These are phyloP conservation scores for Pinus tabuliformis DNA, from an alignment of 75 land plant species.

Conservation along the genomic window DNA sequence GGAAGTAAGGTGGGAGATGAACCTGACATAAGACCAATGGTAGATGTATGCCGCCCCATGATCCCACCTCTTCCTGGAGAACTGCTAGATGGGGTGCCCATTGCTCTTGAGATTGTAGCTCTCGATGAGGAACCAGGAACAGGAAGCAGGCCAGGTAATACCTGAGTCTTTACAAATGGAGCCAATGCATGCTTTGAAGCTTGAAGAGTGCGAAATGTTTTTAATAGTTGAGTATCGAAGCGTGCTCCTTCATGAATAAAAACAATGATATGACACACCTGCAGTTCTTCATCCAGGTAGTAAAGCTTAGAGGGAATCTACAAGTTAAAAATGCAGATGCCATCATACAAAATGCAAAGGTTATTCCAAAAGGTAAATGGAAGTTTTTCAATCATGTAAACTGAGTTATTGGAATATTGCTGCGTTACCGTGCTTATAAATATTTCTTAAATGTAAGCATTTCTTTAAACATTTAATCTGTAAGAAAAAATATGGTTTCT, in stretches of 20 bases:
- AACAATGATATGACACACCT: constrained; percentile 92
- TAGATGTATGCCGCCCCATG: constrained; percentile 54
- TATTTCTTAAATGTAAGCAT: background rate
- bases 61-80: constrained; percentile 48
- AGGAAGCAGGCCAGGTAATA: constrained; percentile 38
- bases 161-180: constrained; percentile 73
- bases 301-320: background rate
- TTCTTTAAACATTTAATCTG: background rate
- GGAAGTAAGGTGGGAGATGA: constrained; percentile 73
- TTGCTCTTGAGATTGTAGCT: constrained; percentile 16
- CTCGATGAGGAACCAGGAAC: constrained; percentile 29
- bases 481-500: background rate
- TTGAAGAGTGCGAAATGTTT: constrained; percentile 82
- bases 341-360: too few species aligned
- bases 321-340: too few species aligned
- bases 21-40: constrained; percentile 68
- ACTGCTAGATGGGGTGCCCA: constrained; percentile 25
- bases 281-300: constrained; percentile 16
- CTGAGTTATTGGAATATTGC: too few species aligned
- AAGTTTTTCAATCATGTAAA: too few species aligned
- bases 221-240: constrained; percentile 67
- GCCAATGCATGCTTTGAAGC: constrained; percentile 77
- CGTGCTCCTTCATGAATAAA: constrained; percentile 83
- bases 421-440: background rate
- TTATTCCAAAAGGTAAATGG: too few species aligned